phyloP scores from a whole-genome alignment of 2,329 filamentous ascomycete genomes.

The Chrysoporthe cubensis region DNA sequence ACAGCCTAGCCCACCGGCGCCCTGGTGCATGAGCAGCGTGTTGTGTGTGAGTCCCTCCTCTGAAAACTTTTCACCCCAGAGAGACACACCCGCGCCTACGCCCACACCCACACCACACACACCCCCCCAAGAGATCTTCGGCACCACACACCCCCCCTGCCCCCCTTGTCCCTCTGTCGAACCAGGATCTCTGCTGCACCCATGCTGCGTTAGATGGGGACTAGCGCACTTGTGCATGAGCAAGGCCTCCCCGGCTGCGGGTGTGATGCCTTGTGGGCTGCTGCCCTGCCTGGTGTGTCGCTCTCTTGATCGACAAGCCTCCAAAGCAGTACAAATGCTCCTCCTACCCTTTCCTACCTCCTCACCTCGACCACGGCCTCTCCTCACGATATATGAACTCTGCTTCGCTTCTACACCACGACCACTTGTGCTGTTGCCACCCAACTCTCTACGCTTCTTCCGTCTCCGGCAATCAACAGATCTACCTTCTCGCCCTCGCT shows the following conservation, averaged over 20 bases:
- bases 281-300: conserved; percentile 14
- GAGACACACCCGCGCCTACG: conserved; percentile 18
- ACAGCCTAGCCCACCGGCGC: not conserved
- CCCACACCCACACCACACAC: too few relatives aligned
- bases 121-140: conserved; percentile 13
- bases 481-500: conserved; percentile 17
- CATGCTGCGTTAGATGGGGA: conserved; percentile 10
- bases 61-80: conserved; percentile 25
- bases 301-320: conserved; percentile 5
- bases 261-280: conserved; percentile 23
- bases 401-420: conserved; percentile 1
- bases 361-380: not conserved
- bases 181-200: conserved; percentile 21
- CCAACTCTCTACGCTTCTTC: not conserved
- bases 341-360: conserved; percentile 24
- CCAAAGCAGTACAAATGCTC: conserved; percentile 28
- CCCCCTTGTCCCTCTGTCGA: conserved; percentile 7
- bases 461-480: not conserved
- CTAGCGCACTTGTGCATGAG: conserved; percentile 17
- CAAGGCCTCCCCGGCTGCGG: conserved; percentile 27
- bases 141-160: conserved; percentile 25
- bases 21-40: not conserved
- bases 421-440: conserved; percentile 4
- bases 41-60: not conserved
- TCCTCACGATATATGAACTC: not conserved